phyloP scores from a whole-genome alignment of 2,329 filamentous ascomycete genomes.

The Westerdykella aurantiaca region DNA sequence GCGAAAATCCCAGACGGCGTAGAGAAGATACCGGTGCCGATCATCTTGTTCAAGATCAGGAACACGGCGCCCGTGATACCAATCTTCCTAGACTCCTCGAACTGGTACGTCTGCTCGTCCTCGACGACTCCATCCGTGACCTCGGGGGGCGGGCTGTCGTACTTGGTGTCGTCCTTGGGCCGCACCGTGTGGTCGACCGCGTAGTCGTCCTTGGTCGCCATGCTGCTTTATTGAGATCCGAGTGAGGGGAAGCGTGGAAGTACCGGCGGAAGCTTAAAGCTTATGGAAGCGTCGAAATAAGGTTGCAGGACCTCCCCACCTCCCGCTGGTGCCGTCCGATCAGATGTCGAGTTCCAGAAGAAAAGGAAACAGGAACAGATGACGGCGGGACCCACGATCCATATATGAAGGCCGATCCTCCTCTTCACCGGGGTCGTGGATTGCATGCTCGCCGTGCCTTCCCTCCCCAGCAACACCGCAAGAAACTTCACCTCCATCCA shows the following conservation, averaged over 20 bases:
- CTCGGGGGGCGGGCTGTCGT: constrained; percentile 12
- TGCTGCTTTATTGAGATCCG: constrained; percentile 6
- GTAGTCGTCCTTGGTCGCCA: constrained; percentile 17
- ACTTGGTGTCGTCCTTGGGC: constrained; percentile 8
- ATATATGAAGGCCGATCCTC: no score
- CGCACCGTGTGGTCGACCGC: constrained; percentile 17
- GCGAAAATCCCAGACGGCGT: constrained; percentile 54
- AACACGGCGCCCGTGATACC: constrained; percentile 32
- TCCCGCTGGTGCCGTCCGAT: constrained; percentile 1
- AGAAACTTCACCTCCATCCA: no score
- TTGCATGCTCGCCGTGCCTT: no score
- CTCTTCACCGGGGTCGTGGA: no score
- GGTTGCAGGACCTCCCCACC: constrained; percentile 3
- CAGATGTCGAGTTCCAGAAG: no score
- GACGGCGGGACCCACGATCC: no score
- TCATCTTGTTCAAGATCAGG: constrained; percentile 33
- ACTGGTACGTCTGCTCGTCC: constrained; percentile 29
- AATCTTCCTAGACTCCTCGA: constrained; percentile 28
- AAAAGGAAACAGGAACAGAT: no score
- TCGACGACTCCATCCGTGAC: constrained; percentile 22
- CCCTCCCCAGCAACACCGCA: no score
- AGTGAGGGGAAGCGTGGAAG: background rate
- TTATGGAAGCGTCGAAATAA: constrained; percentile 12
- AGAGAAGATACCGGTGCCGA: constrained; percentile 43
- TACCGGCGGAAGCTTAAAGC: constrained; percentile 6